phyloP scores from a whole-genome alignment of 2,329 filamentous ascomycete genomes.

The Penicillium sp. region DNA sequence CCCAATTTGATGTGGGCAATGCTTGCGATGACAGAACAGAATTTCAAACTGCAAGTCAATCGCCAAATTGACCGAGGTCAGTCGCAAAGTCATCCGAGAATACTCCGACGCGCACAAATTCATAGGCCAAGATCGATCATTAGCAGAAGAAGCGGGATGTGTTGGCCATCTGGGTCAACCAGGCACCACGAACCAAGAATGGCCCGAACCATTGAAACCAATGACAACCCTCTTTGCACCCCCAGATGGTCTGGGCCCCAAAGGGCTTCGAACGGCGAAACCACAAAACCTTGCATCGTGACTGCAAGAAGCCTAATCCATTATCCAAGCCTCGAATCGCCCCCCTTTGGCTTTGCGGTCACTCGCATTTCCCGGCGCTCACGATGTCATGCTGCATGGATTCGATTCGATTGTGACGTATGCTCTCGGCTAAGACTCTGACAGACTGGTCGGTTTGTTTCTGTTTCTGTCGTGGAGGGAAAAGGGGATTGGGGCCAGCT shows the following conservation, averaged over 20 bases:
- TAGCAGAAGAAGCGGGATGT: not conserved
- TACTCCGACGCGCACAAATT: not conserved
- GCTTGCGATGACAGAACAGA: not conserved
- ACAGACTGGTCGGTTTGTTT: not conserved
- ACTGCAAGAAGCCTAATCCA: constrained; percentile 3
- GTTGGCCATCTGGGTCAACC: not conserved
- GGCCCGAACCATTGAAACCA: no score
- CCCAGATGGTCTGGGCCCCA: constrained; percentile 25
- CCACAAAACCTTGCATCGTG: not conserved
- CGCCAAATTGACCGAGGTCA: not conserved
- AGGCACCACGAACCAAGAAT: not conserved
- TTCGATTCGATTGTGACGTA: constrained; percentile 1
- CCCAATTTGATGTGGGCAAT: not conserved
- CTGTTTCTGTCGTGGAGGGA: not conserved
- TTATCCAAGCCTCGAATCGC: not conserved
- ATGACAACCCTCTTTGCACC: not conserved
- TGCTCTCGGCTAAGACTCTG: not conserved
- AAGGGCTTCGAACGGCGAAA: constrained; percentile 18
- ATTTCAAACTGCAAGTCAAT: not conserved
- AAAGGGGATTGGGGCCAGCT: not conserved
- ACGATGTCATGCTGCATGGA: constrained; percentile 17
- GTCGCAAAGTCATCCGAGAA: not conserved
- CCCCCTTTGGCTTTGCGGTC: not conserved
- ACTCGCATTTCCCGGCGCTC: not conserved
- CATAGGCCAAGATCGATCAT: not conserved